Base-by-base conservation (phyloP, 192 early-diverging fungal species). In the Podila minutissima region DNA sequence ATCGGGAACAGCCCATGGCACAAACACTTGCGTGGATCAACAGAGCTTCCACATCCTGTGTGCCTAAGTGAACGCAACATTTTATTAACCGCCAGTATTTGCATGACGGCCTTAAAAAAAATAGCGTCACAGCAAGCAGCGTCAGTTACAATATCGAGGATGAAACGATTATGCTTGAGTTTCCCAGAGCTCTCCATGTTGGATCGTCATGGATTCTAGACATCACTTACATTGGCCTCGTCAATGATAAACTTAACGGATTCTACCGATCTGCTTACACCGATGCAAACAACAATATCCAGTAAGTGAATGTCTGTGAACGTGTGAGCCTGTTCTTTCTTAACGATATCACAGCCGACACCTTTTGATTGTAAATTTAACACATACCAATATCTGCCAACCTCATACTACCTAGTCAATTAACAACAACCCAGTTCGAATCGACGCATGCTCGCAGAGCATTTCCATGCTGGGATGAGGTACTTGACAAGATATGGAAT, bases 351-450 rank as follows among this genome's bases (percentile, higher is more conserved):
- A 60, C 7, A 19, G 12, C 5, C 0, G 19, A 29, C 35, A 37
- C 10, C 12, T 17, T 8, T 1, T 46, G 41, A 17, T 8, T 8
- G 15, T 17, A 46, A 15, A 31, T 15, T 32, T 55, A n/a, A 55
- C 24, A 0, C 9, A 53, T 24, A 26, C 20, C 53, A 22, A 20
- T 7, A 12, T 55, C 53, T n/a, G n/a, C 0, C 20, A 5, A 10
- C 53, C 4, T 55, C 53, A 22, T 51, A 7, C 60, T 59, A 24
- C 24, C 61, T 60, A 93, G 89, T 81, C 89, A 93, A 84, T 85
- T 99, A 77, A 96, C 94, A 9, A 94, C 93, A 13, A 98, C 98
- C 12, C 97, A 99, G 76, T 99, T 98, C 83, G 94, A 98, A 88
- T 88, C 96, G 7, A 96, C 95, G 32, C 92, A 97, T 74, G 93